Conservation (phyloP, 371 early-diverging fungal species). For the Mortierella polycephala region DNA sequence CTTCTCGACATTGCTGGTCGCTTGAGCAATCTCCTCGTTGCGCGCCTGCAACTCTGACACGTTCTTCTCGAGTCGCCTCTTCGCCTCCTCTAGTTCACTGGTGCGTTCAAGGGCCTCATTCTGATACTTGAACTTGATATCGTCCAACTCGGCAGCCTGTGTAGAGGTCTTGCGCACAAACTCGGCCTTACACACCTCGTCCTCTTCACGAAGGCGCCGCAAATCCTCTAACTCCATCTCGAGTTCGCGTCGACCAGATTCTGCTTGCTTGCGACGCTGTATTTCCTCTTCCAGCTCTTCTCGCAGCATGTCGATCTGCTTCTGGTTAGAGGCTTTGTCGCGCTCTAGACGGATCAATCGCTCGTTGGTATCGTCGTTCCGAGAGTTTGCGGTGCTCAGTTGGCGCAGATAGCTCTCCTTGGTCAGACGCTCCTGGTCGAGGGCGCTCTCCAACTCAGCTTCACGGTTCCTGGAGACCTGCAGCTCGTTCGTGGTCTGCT, state of each 20-base stretch:
- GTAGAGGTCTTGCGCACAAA: slow-evolving; percentile 63
- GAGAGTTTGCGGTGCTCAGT: slow-evolving; percentile 58
- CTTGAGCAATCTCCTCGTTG: slow-evolving; percentile 67
- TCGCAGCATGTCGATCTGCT: slow-evolving; percentile 63
- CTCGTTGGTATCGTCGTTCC: slow-evolving; percentile 67
- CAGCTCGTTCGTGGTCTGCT: slow-evolving; percentile 66
- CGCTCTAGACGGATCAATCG: slow-evolving; percentile 64
- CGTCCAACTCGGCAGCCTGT: slow-evolving; percentile 76
- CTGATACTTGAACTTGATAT: slow-evolving; percentile 71
- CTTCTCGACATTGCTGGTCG: slow-evolving; percentile 70
- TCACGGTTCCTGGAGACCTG: slow-evolving; percentile 53
- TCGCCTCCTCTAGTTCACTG: slow-evolving; percentile 72
- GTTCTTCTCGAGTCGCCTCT: slow-evolving; percentile 68
- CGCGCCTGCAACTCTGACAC: slow-evolving; percentile 69
- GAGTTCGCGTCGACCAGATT: slow-evolving; percentile 44
- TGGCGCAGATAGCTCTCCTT: slow-evolving; percentile 67
- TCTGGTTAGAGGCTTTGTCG: slow-evolving; percentile 62
- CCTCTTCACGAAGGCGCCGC: slow-evolving; percentile 74
- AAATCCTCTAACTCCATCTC: slow-evolving; percentile 63
- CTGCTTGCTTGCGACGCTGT: slow-evolving; percentile 61
- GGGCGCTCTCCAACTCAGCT: slow-evolving; percentile 59
- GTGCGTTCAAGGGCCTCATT: slow-evolving; percentile 65
- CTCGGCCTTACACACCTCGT: slow-evolving; percentile 66
- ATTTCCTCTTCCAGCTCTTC: slow-evolving; percentile 74
- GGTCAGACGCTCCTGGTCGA: slow-evolving; percentile 59